Conservation (phyloP, 2,329 filamentous ascomycete genomes). For the Curvularia spicifera region DNA sequence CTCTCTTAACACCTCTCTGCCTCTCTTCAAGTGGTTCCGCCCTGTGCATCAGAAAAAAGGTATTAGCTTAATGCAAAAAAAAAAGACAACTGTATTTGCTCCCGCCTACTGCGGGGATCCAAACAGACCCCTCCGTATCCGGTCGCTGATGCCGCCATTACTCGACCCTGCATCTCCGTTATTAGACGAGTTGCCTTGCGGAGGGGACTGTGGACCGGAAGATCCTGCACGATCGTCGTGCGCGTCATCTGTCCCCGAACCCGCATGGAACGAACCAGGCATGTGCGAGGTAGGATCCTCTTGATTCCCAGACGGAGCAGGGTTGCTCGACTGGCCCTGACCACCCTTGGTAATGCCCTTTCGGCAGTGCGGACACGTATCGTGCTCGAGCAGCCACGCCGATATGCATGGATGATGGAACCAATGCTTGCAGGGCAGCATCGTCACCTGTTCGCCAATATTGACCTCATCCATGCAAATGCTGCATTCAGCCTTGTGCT, state of each 20-base stretch:
- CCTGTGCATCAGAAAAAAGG: conserved; percentile 4
- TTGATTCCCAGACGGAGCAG: conserved; percentile 7
- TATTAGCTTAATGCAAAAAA: not conserved
- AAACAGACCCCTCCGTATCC: conserved; percentile 47
- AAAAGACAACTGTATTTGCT: not conserved
- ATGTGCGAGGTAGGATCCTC: conserved; percentile 27
- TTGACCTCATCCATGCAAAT: conserved; percentile 91
- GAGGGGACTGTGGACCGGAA: conserved; percentile 12
- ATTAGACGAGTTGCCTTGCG: conserved; percentile 14
- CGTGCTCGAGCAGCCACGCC: conserved; percentile 86
- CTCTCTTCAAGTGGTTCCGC: conserved; percentile 5
- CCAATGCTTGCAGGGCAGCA: conserved; percentile 90
- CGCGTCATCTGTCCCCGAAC: conserved; percentile 28
- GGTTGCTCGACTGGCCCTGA: conserved; percentile 27
- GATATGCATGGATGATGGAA: conserved; percentile 85
- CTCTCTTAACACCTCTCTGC: conserved; percentile 8
- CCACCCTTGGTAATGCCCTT: conserved; percentile 55
- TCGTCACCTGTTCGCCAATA: conserved; percentile 73
- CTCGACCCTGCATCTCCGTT: conserved; percentile 19
- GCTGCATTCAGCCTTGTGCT: conserved; percentile 79
- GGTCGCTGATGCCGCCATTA: conserved; percentile 34
- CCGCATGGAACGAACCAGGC: conserved; percentile 40
- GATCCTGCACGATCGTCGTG: conserved; percentile 26
- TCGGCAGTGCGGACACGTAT: conserved; percentile 87
- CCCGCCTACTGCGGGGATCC: conserved; percentile 27